A percentile compares a stretch with the other conserved stretches of the same genome.
phyloP scores from a whole-genome alignment of 2,329 filamentous ascomycete species.

The Dryadomyces quercus-mongolicae region DNA sequence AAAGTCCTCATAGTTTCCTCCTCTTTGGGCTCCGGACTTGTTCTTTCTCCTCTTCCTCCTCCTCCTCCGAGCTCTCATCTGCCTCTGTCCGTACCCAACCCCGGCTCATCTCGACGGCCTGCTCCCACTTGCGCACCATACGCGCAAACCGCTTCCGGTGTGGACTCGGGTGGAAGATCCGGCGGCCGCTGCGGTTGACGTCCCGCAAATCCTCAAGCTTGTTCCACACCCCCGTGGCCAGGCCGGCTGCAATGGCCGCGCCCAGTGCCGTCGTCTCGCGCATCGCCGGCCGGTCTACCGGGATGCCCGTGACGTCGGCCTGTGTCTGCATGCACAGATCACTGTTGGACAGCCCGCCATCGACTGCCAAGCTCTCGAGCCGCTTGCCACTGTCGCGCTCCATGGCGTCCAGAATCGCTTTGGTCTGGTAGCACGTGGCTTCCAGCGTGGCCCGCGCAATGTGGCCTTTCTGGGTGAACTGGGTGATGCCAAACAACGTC shows the following conservation, averaged over 20 bases:
- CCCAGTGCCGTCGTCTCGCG: constrained; percentile 82
- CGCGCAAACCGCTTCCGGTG: constrained; percentile 25
- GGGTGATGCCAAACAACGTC: constrained; percentile 76
- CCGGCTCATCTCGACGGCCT: constrained; percentile 46
- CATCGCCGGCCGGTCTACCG: constrained; percentile 76
- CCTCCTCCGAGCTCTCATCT: background rate
- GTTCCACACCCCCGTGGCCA: constrained; percentile 69
- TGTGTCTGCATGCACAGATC: constrained; percentile 87
- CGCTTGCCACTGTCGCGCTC: constrained; percentile 70
- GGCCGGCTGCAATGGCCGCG: constrained; percentile 79
- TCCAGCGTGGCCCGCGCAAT: constrained; percentile 83
- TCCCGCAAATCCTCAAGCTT: constrained; percentile 60
- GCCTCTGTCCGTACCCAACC: constrained; percentile 32
- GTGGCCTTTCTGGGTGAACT: constrained; percentile 75
- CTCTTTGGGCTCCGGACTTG: background rate
- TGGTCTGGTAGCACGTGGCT: constrained; percentile 85
- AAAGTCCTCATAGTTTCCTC: background rate
- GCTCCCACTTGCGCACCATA: constrained; percentile 41
- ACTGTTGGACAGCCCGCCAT: constrained; percentile 82
- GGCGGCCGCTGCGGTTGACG: constrained; percentile 59
- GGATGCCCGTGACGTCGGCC: constrained; percentile 72
- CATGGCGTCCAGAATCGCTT: constrained; percentile 87
- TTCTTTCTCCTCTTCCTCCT: no score
- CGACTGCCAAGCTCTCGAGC: constrained; percentile 65
- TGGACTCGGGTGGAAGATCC: constrained; percentile 57